Evolutionary conservation across 2,329 filamentous ascomycete species (phyloP).

Genomic region (Fusarium odoratissimum): DNA sequence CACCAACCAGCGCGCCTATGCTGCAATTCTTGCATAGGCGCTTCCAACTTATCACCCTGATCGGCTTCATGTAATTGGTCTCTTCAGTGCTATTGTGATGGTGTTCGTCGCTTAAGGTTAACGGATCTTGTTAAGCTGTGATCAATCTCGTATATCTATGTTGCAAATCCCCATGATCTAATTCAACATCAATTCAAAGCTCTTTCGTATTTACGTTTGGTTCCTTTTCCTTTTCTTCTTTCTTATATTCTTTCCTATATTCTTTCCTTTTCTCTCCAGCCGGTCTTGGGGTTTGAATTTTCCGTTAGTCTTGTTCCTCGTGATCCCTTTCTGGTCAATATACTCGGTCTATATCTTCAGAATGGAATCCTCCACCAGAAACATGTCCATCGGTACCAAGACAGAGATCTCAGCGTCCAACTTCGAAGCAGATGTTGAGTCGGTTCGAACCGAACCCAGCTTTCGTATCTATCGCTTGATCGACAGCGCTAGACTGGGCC

Average conservation of each 20-base stretch:
- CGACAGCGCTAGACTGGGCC: conserved; percentile 58
- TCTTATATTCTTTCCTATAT: conserved; percentile 12
- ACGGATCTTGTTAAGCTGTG: conserved; percentile 26
- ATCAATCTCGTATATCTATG: conserved; percentile 39
- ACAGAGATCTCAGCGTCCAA: conserved; percentile 58
- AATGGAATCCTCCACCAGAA: conserved; percentile 30
- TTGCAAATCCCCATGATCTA: conserved; percentile 11
- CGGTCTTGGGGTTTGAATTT: conserved; percentile 16
- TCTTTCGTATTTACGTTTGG: not conserved
- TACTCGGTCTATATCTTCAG: not conserved
- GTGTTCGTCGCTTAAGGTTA: conserved; percentile 28
- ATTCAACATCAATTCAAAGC: not conserved
- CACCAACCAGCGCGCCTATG: conserved; percentile 40
- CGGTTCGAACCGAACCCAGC: conserved; percentile 52
- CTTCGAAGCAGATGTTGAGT: conserved; percentile 60
- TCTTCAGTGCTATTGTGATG: conserved; percentile 3
- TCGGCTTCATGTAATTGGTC: conserved; percentile 34
- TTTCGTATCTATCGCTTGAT: conserved; percentile 54
- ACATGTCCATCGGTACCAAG: conserved; percentile 51
- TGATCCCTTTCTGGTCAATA: not conserved
- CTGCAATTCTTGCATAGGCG: conserved; percentile 43
- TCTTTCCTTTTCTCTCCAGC: conserved; percentile 19
- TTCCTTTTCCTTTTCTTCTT: conserved; percentile 9
- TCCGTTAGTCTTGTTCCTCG: conserved; percentile 9
- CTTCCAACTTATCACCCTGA: conserved; percentile 31